Conservation (phyloP, 2,329 filamentous ascomycete genomes). For the Sclerotinia glacialis region DNA sequence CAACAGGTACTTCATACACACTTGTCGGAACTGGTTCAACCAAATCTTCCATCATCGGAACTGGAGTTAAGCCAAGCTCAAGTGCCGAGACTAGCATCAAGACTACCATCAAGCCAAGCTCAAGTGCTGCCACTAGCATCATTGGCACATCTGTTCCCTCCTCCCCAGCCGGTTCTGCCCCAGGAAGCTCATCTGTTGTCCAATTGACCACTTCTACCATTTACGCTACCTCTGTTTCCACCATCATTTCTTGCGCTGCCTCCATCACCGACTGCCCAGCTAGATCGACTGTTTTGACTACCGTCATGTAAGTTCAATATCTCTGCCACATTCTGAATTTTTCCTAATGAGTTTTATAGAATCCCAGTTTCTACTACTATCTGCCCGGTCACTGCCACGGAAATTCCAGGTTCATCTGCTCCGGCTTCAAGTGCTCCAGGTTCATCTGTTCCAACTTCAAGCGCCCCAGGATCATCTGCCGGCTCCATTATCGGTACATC, state of each 20-base stretch:
- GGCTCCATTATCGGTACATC: too few relatives aligned
- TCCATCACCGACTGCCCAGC: conserved; percentile 52
- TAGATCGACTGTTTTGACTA: conserved; percentile 41
- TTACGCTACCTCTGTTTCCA: conserved; percentile 50
- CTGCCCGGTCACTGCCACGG: conserved; percentile 28
- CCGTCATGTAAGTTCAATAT: conserved; percentile 36
- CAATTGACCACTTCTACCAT: conserved; percentile 45
- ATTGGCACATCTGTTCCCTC: conserved; percentile 5
- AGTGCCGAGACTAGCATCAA: neutral
- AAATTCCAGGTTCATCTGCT: conserved; percentile 5
- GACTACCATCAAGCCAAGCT: neutral
- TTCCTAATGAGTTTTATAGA: conserved; percentile 1
- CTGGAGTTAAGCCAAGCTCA: conserved; percentile 5
- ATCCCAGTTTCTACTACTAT: conserved; percentile 47
- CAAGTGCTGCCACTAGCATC: neutral
- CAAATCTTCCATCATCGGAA: neutral
- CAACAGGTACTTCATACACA: conserved; percentile 10
- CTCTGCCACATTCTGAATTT: neutral
- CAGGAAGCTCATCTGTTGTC: conserved; percentile 4
- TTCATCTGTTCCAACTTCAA: neutral
- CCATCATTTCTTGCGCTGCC: conserved; percentile 50
- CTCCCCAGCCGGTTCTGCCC: neutral
- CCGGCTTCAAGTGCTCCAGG: neutral
- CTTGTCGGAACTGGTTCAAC: conserved; percentile 15
- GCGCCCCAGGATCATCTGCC: neutral